Base-by-base conservation (phyloP, 768 basidiomycete genomes). In the Ramaria sp. region DNA sequence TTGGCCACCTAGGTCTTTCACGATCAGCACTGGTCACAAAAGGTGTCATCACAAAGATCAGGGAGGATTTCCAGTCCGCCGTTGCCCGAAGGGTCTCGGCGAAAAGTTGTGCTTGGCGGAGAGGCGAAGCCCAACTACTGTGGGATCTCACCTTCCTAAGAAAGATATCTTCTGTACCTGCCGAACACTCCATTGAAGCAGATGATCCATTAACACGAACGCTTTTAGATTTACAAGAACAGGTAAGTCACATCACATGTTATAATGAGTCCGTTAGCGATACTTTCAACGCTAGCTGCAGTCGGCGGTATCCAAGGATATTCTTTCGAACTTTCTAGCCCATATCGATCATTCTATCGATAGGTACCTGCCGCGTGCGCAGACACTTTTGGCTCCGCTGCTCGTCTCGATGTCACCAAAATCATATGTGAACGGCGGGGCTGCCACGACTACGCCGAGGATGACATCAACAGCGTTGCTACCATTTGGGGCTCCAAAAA, bases 1-100 rank as follows among this genome's bases (percentile, higher is more conserved):
- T 83, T 49, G 77, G 79, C 59, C 71, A 75, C n/a, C 65, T 88
- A 12, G 81, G 80, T 1, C 64, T 77, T 48, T 67, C 72, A 41
- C 67, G 70, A 50, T 32, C 27, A 43, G 9, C 30, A 25, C 55
- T 50, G 55, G 48, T 44, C 32, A 48, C 25, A 47, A 47, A 41
- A 39, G 62, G 50, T 68, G 65, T 59, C 69, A 71, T 58, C 58
- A 63, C 53, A 42, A 59, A n/a, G 62, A 73, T 34, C 65, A 71
- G 28, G 66, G 70, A 60, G 64, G 69, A 56, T 67, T 74, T 37
- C 59, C 78, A 22, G 64, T 61, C 57, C 66, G 64, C 59, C 74
- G 73, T 65, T 63, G 77, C 13, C 60, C 61, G 2, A 61, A 63
- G 50, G 69, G 69, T 58, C 45, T 71, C 25, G 60, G 66, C 28